phyloP scores from a whole-genome alignment of 2,329 filamentous ascomycete species.

The Scedosporium dehoogii region DNA sequence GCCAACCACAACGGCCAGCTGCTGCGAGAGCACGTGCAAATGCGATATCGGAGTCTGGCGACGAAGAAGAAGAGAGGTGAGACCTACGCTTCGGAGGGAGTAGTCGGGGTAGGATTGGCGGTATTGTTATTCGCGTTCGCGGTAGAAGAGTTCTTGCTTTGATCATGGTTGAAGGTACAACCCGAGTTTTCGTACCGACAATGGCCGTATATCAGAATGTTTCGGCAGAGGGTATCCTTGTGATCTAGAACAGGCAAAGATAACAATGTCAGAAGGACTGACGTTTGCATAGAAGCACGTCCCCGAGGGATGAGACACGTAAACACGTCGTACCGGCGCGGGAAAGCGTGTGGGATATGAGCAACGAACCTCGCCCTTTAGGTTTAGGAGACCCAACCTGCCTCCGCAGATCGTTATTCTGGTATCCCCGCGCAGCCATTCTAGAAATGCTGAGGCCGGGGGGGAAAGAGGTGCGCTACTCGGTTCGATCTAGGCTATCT shows the following conservation, averaged over 20 bases:
- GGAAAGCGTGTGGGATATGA: slow-evolving; percentile 1
- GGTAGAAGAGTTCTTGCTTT: slow-evolving; percentile 41
- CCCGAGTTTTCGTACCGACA: slow-evolving; percentile 87
- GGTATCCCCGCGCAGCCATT: slow-evolving; percentile 6
- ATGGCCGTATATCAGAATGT: slow-evolving; percentile 86
- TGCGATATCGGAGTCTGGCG: neutral
- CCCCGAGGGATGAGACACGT: neutral
- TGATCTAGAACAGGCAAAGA: slow-evolving; percentile 43
- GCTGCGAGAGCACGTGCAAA: neutral
- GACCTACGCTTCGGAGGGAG: slow-evolving; percentile 1
- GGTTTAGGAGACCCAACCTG: slow-evolving; percentile 47
- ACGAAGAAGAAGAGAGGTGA: neutral
- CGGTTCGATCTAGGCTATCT: slow-evolving; percentile 6
- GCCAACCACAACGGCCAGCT: neutral
- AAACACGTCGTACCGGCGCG: slow-evolving; percentile 7
- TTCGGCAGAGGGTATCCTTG: slow-evolving; percentile 85
- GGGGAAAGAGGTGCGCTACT: neutral
- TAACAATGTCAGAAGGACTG: slow-evolving; percentile 9
- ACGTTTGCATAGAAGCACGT: neutral
- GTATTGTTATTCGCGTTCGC: slow-evolving; percentile 8
- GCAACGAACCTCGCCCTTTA: slow-evolving; percentile 41
- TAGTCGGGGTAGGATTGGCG: slow-evolving; percentile 8
- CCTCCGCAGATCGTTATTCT: slow-evolving; percentile 31
- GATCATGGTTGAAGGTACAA: slow-evolving; percentile 84
- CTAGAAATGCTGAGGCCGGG: slow-evolving; percentile 1